Conservation (phyloP, 2,329 filamentous ascomycete genomes). For the Diaporthe citrichinensis region DNA sequence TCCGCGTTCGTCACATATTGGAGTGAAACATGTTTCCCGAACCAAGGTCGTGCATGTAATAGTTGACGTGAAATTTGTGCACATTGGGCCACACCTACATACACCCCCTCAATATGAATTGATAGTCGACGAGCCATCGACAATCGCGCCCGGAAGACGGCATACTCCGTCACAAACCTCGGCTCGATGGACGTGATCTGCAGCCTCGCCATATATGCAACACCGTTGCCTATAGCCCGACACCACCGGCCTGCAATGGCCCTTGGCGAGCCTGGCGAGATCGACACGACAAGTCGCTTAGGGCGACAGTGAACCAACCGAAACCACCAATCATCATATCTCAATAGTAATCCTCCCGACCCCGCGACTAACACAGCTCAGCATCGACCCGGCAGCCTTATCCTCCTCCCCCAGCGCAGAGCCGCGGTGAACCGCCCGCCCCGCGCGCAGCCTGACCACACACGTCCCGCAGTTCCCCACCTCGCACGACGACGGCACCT, state of each 20-base stretch:
- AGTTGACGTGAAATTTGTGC: background rate
- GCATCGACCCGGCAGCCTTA: constrained; percentile 56
- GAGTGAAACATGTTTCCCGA: background rate
- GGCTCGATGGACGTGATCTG: background rate
- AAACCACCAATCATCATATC: constrained; percentile 50
- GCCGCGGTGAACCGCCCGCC: constrained; percentile 64
- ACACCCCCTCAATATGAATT: background rate
- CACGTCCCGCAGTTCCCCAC: constrained; percentile 70
- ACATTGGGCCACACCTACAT: background rate
- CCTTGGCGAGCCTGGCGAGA: background rate
- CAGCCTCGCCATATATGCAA: background rate
- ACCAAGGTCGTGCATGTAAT: background rate
- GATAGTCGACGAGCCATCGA: background rate
- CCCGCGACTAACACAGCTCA: constrained; percentile 68
- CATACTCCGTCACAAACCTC: background rate
- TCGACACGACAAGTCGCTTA: background rate
- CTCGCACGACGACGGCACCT: constrained; percentile 64
- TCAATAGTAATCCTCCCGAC: constrained; percentile 64
- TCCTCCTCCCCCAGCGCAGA: constrained; percentile 62
- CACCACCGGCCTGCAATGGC: background rate
- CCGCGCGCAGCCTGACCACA: constrained; percentile 58
- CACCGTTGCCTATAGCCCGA: background rate
- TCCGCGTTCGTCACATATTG: background rate
- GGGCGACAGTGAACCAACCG: background rate
- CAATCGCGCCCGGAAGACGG: background rate